These are phyloP conservation scores for Tricholoma matsutake DNA, from an alignment of 768 basidiomycete genomes.

Conservation along the genomic window DNA sequence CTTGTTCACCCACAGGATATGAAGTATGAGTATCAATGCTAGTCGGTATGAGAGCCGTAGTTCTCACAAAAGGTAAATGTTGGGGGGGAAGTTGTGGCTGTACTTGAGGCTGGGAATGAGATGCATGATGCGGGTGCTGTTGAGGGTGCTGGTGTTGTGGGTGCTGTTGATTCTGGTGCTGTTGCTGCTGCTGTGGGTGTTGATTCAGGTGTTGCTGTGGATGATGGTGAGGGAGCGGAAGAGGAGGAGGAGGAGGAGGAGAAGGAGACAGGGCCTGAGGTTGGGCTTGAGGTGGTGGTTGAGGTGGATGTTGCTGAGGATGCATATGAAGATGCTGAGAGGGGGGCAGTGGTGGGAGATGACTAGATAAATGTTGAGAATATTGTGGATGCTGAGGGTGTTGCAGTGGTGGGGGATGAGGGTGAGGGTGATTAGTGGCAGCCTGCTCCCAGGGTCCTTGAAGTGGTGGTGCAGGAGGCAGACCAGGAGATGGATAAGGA, in stretches of 20 bases:
- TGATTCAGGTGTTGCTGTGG: constrained; percentile 11
- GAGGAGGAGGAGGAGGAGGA: no score
- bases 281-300: constrained; percentile 13
- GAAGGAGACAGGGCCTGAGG: constrained; percentile 14
- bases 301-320: constrained; percentile 14
- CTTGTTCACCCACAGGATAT: constrained; percentile 33
- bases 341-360: constrained; percentile 21
- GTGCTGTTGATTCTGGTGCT: constrained; percentile 4
- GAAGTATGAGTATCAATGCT: constrained; percentile 36
- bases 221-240: constrained; percentile 11
- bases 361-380: constrained; percentile 17
- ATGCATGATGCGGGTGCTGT: constrained; percentile 11
- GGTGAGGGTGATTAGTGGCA: constrained; percentile 20
- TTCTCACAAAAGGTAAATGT: constrained; percentile 32
- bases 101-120: constrained; percentile 19
- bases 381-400: constrained; percentile 20
- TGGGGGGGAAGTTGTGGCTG: constrained; percentile 24
- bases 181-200: constrained; percentile 10
- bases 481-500: constrained; percentile 40
- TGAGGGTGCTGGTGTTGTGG: constrained; percentile 6
- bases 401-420: constrained; percentile 16
- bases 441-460: constrained; percentile 39
- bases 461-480: constrained; percentile 37
- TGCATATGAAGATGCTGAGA: constrained; percentile 17
- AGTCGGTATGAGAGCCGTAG: constrained; percentile 41